Evolutionary conservation across 83 land plant species (phyloP).

Genomic region (Thuja plicata): DNA sequence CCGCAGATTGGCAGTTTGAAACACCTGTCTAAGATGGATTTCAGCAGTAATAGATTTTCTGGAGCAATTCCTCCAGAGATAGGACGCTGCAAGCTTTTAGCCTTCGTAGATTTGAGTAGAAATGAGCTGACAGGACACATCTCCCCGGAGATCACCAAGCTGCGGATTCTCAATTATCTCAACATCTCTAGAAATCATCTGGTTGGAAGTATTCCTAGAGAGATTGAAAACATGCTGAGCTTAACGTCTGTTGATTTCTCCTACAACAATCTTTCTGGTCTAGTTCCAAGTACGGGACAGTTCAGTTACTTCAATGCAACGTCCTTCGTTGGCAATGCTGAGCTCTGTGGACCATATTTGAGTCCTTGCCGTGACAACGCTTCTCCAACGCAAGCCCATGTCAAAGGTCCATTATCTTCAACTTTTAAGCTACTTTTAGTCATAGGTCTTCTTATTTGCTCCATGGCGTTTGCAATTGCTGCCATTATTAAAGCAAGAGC

Average conservation of each 20-base stretch:
- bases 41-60: slow-evolving; percentile 25
- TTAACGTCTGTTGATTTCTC: slow-evolving; percentile 42
- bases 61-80: slow-evolving; percentile 31
- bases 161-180: slow-evolving; percentile 38
- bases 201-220: slow-evolving; percentile 33
- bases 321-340: slow-evolving; percentile 60
- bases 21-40: slow-evolving; percentile 22
- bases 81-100: slow-evolving; percentile 19
- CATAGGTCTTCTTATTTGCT: slow-evolving; percentile 54
- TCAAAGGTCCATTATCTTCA: slow-evolving; percentile 25
- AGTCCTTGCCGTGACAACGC: slow-evolving; percentile 7
- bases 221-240: slow-evolving; percentile 33
- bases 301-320: slow-evolving; percentile 47
- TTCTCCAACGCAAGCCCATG: slow-evolving; percentile 2
- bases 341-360: slow-evolving; percentile 43
- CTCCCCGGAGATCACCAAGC: slow-evolving; percentile 26
- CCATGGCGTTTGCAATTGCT: slow-evolving; percentile 54
- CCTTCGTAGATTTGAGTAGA: slow-evolving; percentile 27
- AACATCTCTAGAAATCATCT: slow-evolving; percentile 38
- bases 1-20: slow-evolving; percentile 17
- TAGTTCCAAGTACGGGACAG: slow-evolving; percentile 24
- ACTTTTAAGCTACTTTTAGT: slow-evolving; percentile 55
- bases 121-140: slow-evolving; percentile 41
- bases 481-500: slow-evolving; percentile 49
- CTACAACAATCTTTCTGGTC: slow-evolving; percentile 43